A percentile compares a stretch with the other conserved stretches of the same genome.
phyloP scores from a whole-genome alignment of 352 stramenopile genomes.

The Pythium rhizo-oryzae region DNA sequence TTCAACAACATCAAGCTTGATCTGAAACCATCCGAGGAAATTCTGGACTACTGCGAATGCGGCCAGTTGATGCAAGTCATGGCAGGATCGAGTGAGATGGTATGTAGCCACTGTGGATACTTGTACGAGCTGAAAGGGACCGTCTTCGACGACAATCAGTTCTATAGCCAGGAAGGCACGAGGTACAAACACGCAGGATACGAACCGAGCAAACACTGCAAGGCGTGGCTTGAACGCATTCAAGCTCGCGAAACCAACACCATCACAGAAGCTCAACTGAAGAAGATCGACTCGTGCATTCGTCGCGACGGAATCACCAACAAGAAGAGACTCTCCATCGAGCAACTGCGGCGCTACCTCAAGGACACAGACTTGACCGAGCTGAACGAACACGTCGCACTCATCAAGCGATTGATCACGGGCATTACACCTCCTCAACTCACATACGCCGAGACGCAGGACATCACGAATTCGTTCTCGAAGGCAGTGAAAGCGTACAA shows the following conservation, averaged over 20 bases:
- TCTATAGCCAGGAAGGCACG: slow-evolving; percentile 3
- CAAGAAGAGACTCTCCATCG: slow-evolving; percentile 4
- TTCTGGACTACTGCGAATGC: slow-evolving; percentile 4
- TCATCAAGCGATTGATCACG: slow-evolving; percentile 10
- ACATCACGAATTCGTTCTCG: slow-evolving; percentile 11
- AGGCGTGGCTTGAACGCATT: slow-evolving; percentile 7
- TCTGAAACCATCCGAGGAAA: slow-evolving; percentile 8
- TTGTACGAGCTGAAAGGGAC: slow-evolving; percentile 4
- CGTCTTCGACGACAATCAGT: slow-evolving; percentile 5
- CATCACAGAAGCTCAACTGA: not conserved
- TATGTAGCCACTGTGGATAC: slow-evolving; percentile 1
- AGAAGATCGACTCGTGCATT: slow-evolving; percentile 7
- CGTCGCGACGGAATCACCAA: slow-evolving; percentile 5
- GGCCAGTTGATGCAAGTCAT: slow-evolving; percentile 4
- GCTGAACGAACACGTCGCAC: slow-evolving; percentile 9
- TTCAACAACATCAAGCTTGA: slow-evolving; percentile 11
- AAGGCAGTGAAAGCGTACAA: slow-evolving; percentile 11
- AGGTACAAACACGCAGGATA: slow-evolving; percentile 1
- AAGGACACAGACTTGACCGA: slow-evolving; percentile 7
- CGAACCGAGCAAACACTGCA: slow-evolving; percentile 10
- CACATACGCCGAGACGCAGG: slow-evolving; percentile 4
- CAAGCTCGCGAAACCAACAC: slow-evolving; percentile 8
- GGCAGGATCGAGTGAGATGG: slow-evolving; percentile 6
- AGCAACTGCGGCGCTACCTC: slow-evolving; percentile 1
- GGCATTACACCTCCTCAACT: slow-evolving; percentile 1